These are phyloP conservation scores for Angomonas ambiguus DNA, from an alignment of 208 protist species.

Conservation along the genomic window DNA sequence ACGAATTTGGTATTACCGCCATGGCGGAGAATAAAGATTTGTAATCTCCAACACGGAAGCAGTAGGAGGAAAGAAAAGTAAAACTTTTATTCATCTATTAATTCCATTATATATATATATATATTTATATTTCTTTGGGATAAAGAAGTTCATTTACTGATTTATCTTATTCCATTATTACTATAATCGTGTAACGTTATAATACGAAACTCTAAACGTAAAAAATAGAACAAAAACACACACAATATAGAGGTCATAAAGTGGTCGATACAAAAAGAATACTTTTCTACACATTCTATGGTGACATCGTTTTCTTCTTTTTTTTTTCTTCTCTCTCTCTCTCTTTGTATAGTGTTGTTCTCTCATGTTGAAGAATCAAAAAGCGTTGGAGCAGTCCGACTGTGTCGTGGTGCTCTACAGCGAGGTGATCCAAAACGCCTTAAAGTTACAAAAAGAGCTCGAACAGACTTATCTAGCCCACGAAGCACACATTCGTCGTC, in stretches of 20 bases:
- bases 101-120: not conserved
- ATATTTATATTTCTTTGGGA: too few relatives aligned
- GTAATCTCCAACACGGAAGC: not conserved
- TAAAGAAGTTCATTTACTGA: not conserved
- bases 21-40: constrained; percentile 22
- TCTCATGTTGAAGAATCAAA: not conserved
- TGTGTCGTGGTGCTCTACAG: constrained; percentile 24
- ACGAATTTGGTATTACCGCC: constrained; percentile 89
- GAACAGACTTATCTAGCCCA: constrained; percentile 74
- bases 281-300: not conserved
- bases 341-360: not conserved
- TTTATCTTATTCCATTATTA: not conserved
- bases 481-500: constrained; percentile 75
- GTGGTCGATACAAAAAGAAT: too few relatives aligned
- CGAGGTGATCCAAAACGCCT: constrained; percentile 24
- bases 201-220: too few relatives aligned
- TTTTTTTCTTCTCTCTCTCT: constrained; percentile 2
- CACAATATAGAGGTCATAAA: too few relatives aligned
- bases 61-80: not conserved
- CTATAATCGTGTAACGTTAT: not conserved
- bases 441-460: constrained; percentile 59
- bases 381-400: constrained; percentile 1
- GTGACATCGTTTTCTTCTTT: not conserved
- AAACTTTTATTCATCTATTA: not conserved
- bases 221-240: too few relatives aligned